These are phyloP conservation scores for Gnaphalium uliginosum DNA, from an alignment of 129 eudicot species.

Conservation along the genomic window DNA sequence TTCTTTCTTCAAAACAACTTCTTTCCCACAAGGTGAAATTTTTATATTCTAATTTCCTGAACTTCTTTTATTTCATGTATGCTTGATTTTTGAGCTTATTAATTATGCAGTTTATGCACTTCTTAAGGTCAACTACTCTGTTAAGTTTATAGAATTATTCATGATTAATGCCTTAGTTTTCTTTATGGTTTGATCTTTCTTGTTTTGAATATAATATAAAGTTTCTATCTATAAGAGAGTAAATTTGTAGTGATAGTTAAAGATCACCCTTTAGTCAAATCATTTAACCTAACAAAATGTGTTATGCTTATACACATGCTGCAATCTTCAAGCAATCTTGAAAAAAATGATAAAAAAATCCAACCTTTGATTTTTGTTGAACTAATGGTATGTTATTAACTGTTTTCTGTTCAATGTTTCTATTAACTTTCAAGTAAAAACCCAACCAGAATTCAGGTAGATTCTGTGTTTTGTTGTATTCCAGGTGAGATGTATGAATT, in stretches of 20 bases:
- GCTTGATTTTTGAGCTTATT: conserved; percentile 8
- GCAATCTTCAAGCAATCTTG: no score
- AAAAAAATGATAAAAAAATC: background rate
- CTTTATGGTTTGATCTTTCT: background rate
- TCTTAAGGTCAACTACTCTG: background rate
- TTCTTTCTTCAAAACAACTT: conserved; percentile 11
- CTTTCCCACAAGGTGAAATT: conserved; percentile 25
- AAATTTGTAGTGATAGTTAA: background rate
- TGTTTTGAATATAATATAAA: background rate
- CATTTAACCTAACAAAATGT: background rate
- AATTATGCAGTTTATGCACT: background rate
- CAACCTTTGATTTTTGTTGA: conserved; percentile 2
- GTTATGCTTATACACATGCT: no score
- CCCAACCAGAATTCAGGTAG: background rate
- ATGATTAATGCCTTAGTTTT: background rate
- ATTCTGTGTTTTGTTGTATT: conserved; percentile 5
- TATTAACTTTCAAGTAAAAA: background rate
- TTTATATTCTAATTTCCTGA: background rate
- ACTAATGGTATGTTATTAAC: conserved; percentile 6
- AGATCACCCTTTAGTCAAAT: conserved; percentile 2
- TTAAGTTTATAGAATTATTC: background rate
- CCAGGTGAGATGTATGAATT: background rate
- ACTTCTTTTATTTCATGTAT: conserved; percentile 9
- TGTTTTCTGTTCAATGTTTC: background rate
- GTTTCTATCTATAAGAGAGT: background rate